phyloP scores from a whole-genome alignment of 768 basidiomycete genomes.

The Rossbeevera mucosa region DNA sequence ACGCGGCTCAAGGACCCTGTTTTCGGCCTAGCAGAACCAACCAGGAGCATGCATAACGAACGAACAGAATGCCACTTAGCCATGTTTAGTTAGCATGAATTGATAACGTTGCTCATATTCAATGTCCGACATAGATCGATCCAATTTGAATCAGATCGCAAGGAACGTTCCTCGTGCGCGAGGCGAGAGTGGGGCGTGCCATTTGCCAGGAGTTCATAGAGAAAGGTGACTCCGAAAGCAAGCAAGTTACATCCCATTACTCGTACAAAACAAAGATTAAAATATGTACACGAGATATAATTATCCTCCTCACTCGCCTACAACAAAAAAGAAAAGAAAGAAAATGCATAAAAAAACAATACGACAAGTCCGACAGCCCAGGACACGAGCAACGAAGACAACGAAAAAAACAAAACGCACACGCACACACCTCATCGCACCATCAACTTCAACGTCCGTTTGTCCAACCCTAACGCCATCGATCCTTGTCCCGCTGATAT shows the following conservation, averaged over 20 bases:
- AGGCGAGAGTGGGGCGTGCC: too few relatives aligned
- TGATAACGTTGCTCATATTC: too few relatives aligned
- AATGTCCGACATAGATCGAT: too few relatives aligned
- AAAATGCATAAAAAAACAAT: background rate
- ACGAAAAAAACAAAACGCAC: background rate
- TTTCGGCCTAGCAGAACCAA: too few relatives aligned
- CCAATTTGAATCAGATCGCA: too few relatives aligned
- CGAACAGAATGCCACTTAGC: too few relatives aligned
- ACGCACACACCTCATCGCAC: conserved; percentile 10
- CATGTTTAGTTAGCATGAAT: too few relatives aligned
- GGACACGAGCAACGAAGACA: background rate
- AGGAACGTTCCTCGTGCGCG: too few relatives aligned
- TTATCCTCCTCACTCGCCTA: background rate
- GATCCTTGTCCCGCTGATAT: conserved; percentile 30
- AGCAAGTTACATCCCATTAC: background rate
- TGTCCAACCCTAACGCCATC: conserved; percentile 39
- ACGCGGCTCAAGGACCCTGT: too few relatives aligned
- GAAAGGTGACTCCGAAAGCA: background rate
- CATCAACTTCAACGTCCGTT: conserved; percentile 43
- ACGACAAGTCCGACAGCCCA: background rate
- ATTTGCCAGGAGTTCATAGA: too few relatives aligned
- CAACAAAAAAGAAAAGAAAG: background rate
- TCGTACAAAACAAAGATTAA: background rate
- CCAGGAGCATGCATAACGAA: too few relatives aligned
- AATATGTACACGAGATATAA: background rate